Conservation (phyloP, 139 green algal species). For the Desmodesmus armatus region DNA sequence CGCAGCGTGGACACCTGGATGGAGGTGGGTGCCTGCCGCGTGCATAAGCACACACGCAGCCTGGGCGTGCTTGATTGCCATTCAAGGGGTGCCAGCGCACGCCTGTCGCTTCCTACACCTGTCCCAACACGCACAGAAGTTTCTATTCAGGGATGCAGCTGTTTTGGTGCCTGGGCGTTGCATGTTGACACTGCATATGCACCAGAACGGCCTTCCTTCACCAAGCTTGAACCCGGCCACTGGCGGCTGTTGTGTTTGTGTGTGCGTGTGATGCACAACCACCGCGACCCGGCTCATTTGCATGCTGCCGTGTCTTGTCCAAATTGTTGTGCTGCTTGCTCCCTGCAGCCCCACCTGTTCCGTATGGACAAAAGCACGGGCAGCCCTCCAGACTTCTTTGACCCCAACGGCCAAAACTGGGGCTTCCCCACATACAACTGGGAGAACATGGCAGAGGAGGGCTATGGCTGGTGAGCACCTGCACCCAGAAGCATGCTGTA, state of each 20-base stretch:
- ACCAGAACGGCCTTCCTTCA: neutral
- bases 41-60: too few species aligned
- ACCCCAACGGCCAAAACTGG: constrained; percentile 93
- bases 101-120: too few species aligned
- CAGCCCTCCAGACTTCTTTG: constrained; percentile 92
- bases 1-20: constrained; percentile 94
- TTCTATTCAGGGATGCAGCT: too few species aligned
- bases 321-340: neutral
- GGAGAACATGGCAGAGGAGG: constrained; percentile 93
- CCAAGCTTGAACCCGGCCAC: neutral
- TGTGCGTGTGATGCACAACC: neutral
- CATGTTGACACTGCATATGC: neutral
- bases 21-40: constrained; percentile 43
- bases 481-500: too few species aligned
- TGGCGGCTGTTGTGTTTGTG: neutral
- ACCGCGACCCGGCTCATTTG: too few species aligned
- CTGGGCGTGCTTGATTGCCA: too few species aligned
- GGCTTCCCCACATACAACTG: constrained; percentile 99
- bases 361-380: constrained; percentile 91
- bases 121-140: too few species aligned
- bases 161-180: neutral
- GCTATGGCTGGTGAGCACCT: constrained; percentile 84
- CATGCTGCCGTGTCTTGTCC: neutral
- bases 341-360: constrained; percentile 81
- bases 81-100: too few species aligned